Evolutionary conservation across 352 stramenopile species (phyloP), one percentile per base, ranked within the genome.

Genomic region (Phytophthora pistaciae): DNA sequence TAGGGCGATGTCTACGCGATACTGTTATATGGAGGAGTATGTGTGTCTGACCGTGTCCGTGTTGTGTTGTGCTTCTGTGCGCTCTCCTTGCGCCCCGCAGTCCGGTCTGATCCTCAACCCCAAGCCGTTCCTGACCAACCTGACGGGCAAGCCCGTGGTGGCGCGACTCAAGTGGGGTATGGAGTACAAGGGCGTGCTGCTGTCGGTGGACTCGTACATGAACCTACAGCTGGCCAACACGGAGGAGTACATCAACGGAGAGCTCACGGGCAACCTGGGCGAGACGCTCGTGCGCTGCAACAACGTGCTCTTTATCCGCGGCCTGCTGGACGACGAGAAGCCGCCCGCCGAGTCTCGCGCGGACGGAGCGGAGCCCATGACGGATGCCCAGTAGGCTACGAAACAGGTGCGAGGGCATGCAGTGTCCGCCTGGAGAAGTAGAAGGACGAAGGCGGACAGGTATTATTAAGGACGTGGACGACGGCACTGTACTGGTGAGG

Each of bases 91-190:
- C 8, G 50, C 25, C 56, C 16, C 27, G 18, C 64, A 96, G 90
- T 91, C 88, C 64, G 86, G 87, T 57, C 77, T 96, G 67, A 97
- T 98, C 69, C 80, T 98, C 57, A 98, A 98, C 83, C 96, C 96
- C 5, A 99, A 99, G 85, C 96, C 96, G 50, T 99, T 98, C 80
- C 87, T 99, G 67, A 94, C 90, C 36, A 93, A 96, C 48, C 88
- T 99, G 53, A 98, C 93, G 18, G 98, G 98, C 31, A 99, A 99
- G 77, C 70, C 83, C 20, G 96, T 99, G 40, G 90, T 98, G 70
- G 97, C 99, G 57, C 98, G 98, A 68, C 91, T 99, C 60, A 99
- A 99, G 86, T 99, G 98, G 98, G 98, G 98, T 33, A 99, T 99
- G 94, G 98, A 99, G 84, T 99, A 99, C 84, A 98, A 99, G 80